These are phyloP conservation scores for Fragilariopsis cylindrus DNA, from an alignment of 108 stramenopile species.

Conservation along the genomic window DNA sequence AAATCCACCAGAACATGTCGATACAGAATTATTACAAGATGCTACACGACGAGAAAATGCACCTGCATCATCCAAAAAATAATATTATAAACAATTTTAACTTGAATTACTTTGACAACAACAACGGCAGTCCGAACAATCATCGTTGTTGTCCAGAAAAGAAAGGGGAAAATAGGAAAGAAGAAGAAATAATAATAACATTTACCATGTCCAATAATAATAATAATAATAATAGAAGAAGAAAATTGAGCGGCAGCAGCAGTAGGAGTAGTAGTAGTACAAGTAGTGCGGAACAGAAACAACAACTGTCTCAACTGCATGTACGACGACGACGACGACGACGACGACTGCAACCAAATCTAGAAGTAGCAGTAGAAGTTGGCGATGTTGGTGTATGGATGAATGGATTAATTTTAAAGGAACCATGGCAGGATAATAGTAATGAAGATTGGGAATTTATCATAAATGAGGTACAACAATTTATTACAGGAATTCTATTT, in stretches of 20 bases:
- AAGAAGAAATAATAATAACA: background rate
- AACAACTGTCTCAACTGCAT: background rate
- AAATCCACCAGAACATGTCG: slow-evolving; percentile 94
- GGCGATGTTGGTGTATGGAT: background rate
- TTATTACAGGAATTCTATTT: slow-evolving; percentile 25
- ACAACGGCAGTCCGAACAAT: background rate
- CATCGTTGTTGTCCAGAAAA: background rate
- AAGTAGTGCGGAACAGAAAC: no score
- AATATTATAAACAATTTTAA: background rate
- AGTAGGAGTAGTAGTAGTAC: background rate
- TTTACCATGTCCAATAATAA: background rate
- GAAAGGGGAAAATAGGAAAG: background rate
- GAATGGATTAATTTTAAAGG: slow-evolving; percentile 6
- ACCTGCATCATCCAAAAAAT: slow-evolving; percentile 27
- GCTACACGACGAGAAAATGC: slow-evolving; percentile 96
- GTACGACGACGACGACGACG: background rate
- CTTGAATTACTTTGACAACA: background rate
- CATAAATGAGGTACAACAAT: slow-evolving; percentile 7
- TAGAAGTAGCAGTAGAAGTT: slow-evolving; percentile 6
- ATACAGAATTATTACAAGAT: slow-evolving; percentile 97
- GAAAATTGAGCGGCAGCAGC: background rate
- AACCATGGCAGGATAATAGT: slow-evolving; percentile 14
- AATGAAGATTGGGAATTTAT: background rate
- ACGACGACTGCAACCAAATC: background rate
- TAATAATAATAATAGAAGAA: background rate